Base-by-base conservation (phyloP, 75 land plant genomes). In the Sequoiadendron giganteum region DNA sequence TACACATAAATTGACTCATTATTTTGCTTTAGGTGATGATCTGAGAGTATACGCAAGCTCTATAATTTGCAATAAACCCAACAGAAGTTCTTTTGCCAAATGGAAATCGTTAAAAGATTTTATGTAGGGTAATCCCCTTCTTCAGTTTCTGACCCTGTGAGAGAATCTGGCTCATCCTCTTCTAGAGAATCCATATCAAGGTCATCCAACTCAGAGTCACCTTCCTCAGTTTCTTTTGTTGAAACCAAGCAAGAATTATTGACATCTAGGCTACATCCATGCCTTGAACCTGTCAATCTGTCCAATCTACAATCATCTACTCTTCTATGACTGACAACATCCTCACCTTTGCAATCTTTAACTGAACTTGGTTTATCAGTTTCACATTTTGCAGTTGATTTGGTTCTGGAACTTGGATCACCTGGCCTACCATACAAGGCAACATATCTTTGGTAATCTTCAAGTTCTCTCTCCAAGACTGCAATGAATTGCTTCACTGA, bases 381-480 rank as follows among this genome's bases (percentile, higher is more conserved):
- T 32, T 43, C 47, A 82, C 84, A 28, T n/a, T 82, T 28, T n/a
- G 34, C 77, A 82, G n/a, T 45, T 82, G 45, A 40, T 82, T 45
- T 82, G 84, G n/a, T 28, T 82, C 38, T 40, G 48, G 84, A 42
- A 45, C 48, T 82, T 3, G 25, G 10, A 42, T 85, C 86, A 28
- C 86, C 86, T 54, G 65, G 86, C 42, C 55, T 85, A 48, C 86
- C 58, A 85, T 90, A 94, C 45, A 85, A 68, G n/a, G 95, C 93
- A 54, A 90, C 19, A 81, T 95, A 91, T 40, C 90, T 54, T 32
- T 84, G 93, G 85, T 93, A 95, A 32, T 91, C 91, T 89, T 90
- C 92, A 30, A 95, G 90, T 85, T 95, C 96, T 56, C 88, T 89
- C 92, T 95, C 96, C 79, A 92, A 49, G n/a, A 88, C 90, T 83